Percentiles rank a stretch among this genome's conserved stretches.
These are phyloP conservation scores for Fraxinus cuspidata DNA, from an alignment of 257 asterid species.

Conservation along the genomic window DNA sequence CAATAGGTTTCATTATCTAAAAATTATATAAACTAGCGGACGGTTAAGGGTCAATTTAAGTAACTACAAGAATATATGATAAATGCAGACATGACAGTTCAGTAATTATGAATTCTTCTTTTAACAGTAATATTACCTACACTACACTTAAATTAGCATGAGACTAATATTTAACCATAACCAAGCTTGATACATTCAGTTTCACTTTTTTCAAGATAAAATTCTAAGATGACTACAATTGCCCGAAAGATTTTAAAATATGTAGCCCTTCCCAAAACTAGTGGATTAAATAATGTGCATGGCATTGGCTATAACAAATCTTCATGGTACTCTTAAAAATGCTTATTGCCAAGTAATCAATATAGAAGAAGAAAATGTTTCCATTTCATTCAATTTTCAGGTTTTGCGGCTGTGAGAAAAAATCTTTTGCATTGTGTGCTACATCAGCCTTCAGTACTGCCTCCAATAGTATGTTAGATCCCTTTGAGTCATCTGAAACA, in stretches of 20 bases:
- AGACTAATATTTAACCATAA: neutral
- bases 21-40: too few species aligned
- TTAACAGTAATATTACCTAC: neutral
- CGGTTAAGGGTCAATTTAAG: too few species aligned
- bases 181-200: neutral
- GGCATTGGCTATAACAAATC: too few species aligned
- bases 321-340: neutral
- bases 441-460: constrained; percentile 86
- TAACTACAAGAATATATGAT: too few species aligned
- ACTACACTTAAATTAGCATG: neutral
- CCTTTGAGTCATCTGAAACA: constrained; percentile 54
- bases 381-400: constrained; percentile 41
- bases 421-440: constrained; percentile 74
- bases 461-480: constrained; percentile 80
- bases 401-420: constrained; percentile 52
- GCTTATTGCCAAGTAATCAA: neutral
- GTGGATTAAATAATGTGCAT: neutral
- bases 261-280: neutral
- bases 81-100: neutral
- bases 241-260: neutral
- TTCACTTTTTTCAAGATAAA: too few species aligned
- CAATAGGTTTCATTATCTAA: too few species aligned
- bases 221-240: neutral
- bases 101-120: too few species aligned
- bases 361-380: constrained; percentile 2